These are phyloP conservation scores for Metschnikowia arizonensis DNA, from an alignment of 805 yeast species.

Conservation along the genomic window DNA sequence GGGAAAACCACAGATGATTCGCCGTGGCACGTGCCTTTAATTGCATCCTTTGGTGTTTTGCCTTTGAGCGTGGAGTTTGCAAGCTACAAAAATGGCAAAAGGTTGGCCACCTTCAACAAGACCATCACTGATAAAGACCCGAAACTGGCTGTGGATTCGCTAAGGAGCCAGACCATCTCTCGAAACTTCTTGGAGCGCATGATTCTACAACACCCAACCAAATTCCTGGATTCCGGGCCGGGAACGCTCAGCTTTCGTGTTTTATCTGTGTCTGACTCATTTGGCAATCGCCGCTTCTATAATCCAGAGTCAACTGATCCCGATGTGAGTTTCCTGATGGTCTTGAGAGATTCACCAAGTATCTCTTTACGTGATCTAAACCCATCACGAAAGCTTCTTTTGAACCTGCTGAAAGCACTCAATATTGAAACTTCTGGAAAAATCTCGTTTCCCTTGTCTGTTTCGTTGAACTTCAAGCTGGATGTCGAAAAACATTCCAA, in stretches of 20 bases:
- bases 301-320: constrained; percentile 36
- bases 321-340: constrained; percentile 31
- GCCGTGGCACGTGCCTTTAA: constrained; percentile 36
- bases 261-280: constrained; percentile 28
- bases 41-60: constrained; percentile 69
- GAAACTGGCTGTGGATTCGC: constrained; percentile 23
- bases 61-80: constrained; percentile 45
- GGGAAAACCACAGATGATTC: constrained; percentile 38
- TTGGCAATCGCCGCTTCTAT: constrained; percentile 31
- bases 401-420: constrained; percentile 29
- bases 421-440: constrained; percentile 17
- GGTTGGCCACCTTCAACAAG: constrained; percentile 21
- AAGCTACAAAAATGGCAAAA: constrained; percentile 25
- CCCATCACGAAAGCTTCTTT: constrained; percentile 21
- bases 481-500: constrained; percentile 18
- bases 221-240: constrained; percentile 18
- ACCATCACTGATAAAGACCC: constrained; percentile 14
- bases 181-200: constrained; percentile 37
- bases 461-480: constrained; percentile 33
- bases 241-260: constrained; percentile 34
- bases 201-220: constrained; percentile 25
- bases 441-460: constrained; percentile 26
- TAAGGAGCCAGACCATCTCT: constrained; percentile 19
- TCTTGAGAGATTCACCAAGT: constrained; percentile 25
- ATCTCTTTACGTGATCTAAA: constrained; percentile 22